Conservation (phyloP, 1,139 yeast genomes). For the Geotrichum klebahnii region DNA sequence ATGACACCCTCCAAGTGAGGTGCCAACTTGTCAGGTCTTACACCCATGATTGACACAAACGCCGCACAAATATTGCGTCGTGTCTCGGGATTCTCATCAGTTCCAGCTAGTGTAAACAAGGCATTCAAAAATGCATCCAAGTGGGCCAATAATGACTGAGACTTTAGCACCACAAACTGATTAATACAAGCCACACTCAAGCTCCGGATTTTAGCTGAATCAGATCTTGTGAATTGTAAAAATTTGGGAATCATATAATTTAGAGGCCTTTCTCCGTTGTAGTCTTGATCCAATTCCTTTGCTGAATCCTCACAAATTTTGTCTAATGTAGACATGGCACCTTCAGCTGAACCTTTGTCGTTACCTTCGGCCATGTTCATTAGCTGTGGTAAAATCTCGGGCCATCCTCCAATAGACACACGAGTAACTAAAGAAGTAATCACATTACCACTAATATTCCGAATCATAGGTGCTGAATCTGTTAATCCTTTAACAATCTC, state of each 20-base stretch:
- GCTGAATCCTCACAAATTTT: conserved; percentile 87
- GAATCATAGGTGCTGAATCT: conserved; percentile 56
- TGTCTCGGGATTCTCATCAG: conserved; percentile 55
- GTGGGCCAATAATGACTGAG: conserved; percentile 60
- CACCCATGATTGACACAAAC: conserved; percentile 67
- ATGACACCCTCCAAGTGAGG: conserved; percentile 85
- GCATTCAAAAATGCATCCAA: conserved; percentile 62
- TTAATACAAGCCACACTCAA: conserved; percentile 69
- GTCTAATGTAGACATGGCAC: conserved; percentile 75
- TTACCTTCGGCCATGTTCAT: conserved; percentile 53
- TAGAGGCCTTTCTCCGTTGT: conserved; percentile 60
- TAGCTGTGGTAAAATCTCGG: conserved; percentile 63
- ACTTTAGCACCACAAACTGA: conserved; percentile 65
- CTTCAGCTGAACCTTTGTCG: conserved; percentile 51
- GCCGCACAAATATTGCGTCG: conserved; percentile 75
- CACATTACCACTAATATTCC: conserved; percentile 87
- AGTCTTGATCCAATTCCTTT: conserved; percentile 54
- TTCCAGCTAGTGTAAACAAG: conserved; percentile 57
- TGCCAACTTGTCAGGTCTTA: conserved; percentile 71
- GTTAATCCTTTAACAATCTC: conserved; percentile 65
- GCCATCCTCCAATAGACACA: conserved; percentile 73
- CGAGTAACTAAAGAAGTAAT: conserved; percentile 74
- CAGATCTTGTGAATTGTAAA: conserved; percentile 45
- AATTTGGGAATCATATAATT: conserved; percentile 64
- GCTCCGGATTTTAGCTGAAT: conserved; percentile 54